phyloP scores from a whole-genome alignment of 192 early-diverging fungal species.

The Neocallimastix lanati region DNA sequence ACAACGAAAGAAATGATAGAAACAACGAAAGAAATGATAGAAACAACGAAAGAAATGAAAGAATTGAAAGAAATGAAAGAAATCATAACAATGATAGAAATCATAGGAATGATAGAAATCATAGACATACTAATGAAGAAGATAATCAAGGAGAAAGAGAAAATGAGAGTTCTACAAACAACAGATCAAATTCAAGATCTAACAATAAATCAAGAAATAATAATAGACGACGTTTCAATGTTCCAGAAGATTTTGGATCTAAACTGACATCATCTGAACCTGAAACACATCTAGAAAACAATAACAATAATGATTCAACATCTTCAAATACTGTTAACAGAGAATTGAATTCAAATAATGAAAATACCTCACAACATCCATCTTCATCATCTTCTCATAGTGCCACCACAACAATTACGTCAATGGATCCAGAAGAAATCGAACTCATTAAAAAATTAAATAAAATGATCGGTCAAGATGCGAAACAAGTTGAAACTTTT shows the following conservation, averaged over 20 bases:
- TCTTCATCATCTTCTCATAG: neutral
- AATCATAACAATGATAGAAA: neutral
- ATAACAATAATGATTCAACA: neutral
- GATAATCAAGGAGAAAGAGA: neutral
- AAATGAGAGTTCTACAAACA: neutral
- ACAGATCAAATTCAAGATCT: neutral
- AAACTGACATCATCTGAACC: neutral
- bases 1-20: neutral
- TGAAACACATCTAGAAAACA: neutral
- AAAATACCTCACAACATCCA: neutral
- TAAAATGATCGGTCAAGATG: constrained; percentile 14
- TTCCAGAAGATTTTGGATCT: constrained; percentile 4
- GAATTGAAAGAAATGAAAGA: neutral
- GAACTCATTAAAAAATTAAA: constrained; percentile 14
- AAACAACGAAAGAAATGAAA: neutral
- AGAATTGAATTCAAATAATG: neutral
- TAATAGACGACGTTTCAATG: neutral
- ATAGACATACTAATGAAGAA: neutral
- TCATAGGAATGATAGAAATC: neutral
- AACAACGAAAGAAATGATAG: neutral
- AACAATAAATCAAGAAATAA: neutral
- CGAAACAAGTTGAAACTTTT: constrained; percentile 14
- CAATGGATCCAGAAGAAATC: neutral
- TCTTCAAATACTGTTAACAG: neutral
- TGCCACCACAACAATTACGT: neutral